A percentile compares a stretch with the other conserved stretches of the same genome.
phyloP scores from a whole-genome alignment of 2,329 filamentous ascomycete species.

The Dendryphion nanum region DNA sequence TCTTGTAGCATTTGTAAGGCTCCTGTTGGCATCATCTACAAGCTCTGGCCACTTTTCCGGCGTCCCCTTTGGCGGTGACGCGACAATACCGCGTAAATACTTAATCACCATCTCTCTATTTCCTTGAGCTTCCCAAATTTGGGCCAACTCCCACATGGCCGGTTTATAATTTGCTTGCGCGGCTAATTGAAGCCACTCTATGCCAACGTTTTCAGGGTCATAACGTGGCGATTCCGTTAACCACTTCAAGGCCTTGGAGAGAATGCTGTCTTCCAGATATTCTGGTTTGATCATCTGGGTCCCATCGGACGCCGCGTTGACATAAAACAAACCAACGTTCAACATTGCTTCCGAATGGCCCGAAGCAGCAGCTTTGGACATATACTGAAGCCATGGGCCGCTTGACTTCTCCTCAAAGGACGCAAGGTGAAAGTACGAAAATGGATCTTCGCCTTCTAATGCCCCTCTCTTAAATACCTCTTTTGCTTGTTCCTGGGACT shows the following conservation, averaged over 20 bases:
- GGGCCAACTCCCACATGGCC: slow-evolving; percentile 23
- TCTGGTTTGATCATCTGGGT: slow-evolving; percentile 2
- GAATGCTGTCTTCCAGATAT: slow-evolving; percentile 7
- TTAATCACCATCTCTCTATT: slow-evolving; percentile 12
- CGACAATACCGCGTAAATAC: slow-evolving; percentile 14
- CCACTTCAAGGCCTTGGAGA: slow-evolving; percentile 23
- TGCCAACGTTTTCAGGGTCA: slow-evolving; percentile 10
- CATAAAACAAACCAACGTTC: slow-evolving; percentile 42
- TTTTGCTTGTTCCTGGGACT: slow-evolving; percentile 19
- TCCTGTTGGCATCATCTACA: slow-evolving; percentile 20
- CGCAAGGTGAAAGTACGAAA: slow-evolving; percentile 41
- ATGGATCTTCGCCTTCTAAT: slow-evolving; percentile 43
- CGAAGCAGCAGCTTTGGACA: slow-evolving; percentile 46
- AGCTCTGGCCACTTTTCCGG: slow-evolving; percentile 27
- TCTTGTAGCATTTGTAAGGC: slow-evolving; percentile 7
- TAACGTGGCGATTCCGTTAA: slow-evolving; percentile 13
- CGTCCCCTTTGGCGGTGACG: slow-evolving; percentile 11
- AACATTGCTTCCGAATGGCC: slow-evolving; percentile 39
- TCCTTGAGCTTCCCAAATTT: slow-evolving; percentile 11
- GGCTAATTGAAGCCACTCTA: slow-evolving; percentile 33
- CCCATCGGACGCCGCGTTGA: slow-evolving; percentile 24
- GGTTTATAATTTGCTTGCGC: slow-evolving; percentile 27
- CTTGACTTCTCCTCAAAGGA: slow-evolving; percentile 23
- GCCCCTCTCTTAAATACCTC: slow-evolving; percentile 37
- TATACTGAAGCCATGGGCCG: slow-evolving; percentile 43